Evolutionary conservation across 139 green algal genomes (phyloP).

Genomic region (Micractinium conductrix): DNA sequence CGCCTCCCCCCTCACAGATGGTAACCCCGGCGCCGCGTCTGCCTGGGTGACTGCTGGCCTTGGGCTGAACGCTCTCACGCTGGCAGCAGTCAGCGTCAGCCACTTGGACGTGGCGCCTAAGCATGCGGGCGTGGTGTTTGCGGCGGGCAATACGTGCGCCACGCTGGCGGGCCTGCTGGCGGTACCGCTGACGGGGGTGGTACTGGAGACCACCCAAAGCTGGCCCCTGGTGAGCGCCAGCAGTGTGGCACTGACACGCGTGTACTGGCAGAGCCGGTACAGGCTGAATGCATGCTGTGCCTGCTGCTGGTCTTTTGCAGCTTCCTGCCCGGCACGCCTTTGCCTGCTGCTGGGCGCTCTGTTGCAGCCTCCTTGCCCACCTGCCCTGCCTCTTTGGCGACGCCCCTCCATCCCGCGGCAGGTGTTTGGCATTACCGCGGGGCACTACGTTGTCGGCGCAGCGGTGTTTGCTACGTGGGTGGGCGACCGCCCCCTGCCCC

Average conservation of each 20-base stretch:
- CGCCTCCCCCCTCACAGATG: conserved; percentile 60
- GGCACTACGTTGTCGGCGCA: conserved; percentile 70
- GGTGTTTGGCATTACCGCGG: conserved; percentile 79
- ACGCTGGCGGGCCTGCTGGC: conserved; percentile 77
- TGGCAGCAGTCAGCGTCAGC: conserved; percentile 72
- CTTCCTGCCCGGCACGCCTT: too few relatives aligned
- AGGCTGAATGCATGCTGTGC: too few relatives aligned
- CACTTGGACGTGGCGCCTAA: conserved; percentile 82
- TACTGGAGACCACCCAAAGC: conserved; percentile 65
- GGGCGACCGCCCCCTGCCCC: conserved; percentile 56
- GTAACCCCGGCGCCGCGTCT: conserved; percentile 49
- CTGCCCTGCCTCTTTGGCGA: too few relatives aligned
- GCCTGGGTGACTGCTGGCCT: conserved; percentile 74
- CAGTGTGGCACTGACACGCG: too few relatives aligned
- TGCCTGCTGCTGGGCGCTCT: too few relatives aligned
- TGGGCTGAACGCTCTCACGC: conserved; percentile 75
- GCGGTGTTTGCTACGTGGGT: conserved; percentile 67
- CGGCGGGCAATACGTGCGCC: conserved; percentile 75
- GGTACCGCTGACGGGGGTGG: conserved; percentile 68
- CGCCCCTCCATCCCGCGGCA: too few relatives aligned
- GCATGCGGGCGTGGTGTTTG: conserved; percentile 80
- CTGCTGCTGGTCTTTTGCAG: too few relatives aligned
- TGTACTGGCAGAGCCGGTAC: too few relatives aligned
- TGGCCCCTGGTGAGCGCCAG: conserved; percentile 77
- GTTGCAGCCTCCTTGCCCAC: too few relatives aligned